Conservation (phyloP, 345 rosid genomes). For the Euphorbia lathyris region DNA sequence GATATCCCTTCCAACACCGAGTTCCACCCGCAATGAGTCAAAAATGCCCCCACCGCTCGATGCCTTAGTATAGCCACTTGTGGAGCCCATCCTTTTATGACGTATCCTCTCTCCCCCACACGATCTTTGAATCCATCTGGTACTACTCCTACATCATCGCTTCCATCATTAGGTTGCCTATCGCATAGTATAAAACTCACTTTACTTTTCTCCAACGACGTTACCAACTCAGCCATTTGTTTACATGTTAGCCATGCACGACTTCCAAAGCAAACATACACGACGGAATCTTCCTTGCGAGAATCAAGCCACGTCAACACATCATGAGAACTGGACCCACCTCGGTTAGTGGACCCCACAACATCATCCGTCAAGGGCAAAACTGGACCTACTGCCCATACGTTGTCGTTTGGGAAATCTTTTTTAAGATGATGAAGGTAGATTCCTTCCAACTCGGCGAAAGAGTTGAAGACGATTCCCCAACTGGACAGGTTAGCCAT, state of each 20-base stretch:
- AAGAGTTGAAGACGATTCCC: conserved; percentile 58
- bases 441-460: conserved; percentile 39
- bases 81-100: conserved; percentile 60
- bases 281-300: conserved; percentile 39
- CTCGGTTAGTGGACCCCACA: conserved; percentile 22
- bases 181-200: conserved; percentile 48
- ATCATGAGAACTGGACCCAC: conserved; percentile 47
- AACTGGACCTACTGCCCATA: conserved; percentile 61
- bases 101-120: conserved; percentile 40
- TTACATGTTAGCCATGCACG: conserved; percentile 37
- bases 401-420: conserved; percentile 27
- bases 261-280: conserved; percentile 77
- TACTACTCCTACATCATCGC: background rate
- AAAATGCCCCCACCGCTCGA: conserved; percentile 48
- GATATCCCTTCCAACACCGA: conserved; percentile 51
- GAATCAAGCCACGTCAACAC: conserved; percentile 57
- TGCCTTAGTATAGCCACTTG: conserved; percentile 45
- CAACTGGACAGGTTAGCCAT: conserved; percentile 40
- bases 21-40: conserved; percentile 80
- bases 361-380: conserved; percentile 21
- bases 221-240: conserved; percentile 43
- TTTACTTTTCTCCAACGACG: conserved; percentile 45
- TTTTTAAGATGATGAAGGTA: conserved; percentile 42
- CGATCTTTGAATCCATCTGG: conserved; percentile 45
- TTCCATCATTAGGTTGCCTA: conserved; percentile 13